A percentile compares a stretch with the other conserved stretches of the same genome.
Evolutionary conservation across 192 early-diverging fungal genomes (phyloP).

Genomic region (Coemansia sp.): DNA sequence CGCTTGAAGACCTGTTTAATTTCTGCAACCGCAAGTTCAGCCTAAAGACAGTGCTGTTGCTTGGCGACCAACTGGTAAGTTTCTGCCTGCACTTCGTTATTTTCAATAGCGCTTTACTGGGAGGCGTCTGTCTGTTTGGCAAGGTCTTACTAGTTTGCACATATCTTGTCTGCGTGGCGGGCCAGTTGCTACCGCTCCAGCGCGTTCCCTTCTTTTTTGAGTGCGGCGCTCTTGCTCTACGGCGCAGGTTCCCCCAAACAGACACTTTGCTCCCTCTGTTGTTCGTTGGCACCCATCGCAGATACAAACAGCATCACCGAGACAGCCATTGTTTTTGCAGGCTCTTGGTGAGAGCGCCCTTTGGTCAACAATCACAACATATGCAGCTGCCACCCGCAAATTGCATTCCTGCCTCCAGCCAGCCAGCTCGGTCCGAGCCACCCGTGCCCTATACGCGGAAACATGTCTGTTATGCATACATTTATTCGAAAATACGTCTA

Average conservation of each 20-base stretch:
- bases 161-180: conserved; percentile 6
- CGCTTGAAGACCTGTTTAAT: conserved; percentile 87
- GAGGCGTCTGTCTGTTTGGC: conserved; percentile 1
- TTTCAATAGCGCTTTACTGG: conserved; percentile 1
- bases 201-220: conserved; percentile 1
- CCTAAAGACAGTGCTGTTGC: conserved; percentile 80
- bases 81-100: neutral
- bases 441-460: conserved; percentile 1
- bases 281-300: neutral
- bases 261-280: neutral
- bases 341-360: neutral
- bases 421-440: neutral
- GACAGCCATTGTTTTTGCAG: conserved; percentile 6
- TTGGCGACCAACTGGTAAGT: conserved; percentile 80
- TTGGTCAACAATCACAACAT: neutral
- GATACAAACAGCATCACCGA: neutral
- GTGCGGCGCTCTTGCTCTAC: neutral
- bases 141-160: neutral
- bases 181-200: neutral
- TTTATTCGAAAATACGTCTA: conserved; percentile 1
- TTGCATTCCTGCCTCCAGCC: neutral
- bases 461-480: conserved; percentile 5
- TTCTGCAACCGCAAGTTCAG: conserved; percentile 85
- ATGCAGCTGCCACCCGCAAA: neutral
- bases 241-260: neutral